Evolutionary conservation across 192 early-diverging fungal genomes (phyloP).

Genomic region (Linnemannia zychae): DNA sequence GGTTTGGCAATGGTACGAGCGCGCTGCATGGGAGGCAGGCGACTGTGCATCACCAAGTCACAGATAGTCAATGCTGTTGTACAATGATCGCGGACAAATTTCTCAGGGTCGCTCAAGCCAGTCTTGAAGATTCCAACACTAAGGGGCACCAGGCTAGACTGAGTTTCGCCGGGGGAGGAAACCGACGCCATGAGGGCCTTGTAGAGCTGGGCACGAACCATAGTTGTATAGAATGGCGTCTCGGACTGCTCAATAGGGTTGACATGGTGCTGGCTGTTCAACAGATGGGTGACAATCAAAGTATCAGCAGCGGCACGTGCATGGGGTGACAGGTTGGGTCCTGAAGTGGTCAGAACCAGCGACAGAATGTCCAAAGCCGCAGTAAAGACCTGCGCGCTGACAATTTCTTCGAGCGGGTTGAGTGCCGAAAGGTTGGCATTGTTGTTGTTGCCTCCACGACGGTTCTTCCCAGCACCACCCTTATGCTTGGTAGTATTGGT

Average conservation of each 20-base stretch:
- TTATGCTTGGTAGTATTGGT: constrained; percentile 47
- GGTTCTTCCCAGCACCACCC: constrained; percentile 51
- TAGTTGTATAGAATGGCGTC: constrained; percentile 32
- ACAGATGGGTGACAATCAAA: constrained; percentile 40
- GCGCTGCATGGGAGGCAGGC: constrained; percentile 65
- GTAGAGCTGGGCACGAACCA: constrained; percentile 42
- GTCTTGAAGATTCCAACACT: constrained; percentile 50
- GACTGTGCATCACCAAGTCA: constrained; percentile 67
- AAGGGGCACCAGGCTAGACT: constrained; percentile 46
- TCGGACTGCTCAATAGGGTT: constrained; percentile 50
- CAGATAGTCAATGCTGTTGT: constrained; percentile 61
- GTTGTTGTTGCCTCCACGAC: constrained; percentile 30
- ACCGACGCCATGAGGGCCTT: constrained; percentile 36
- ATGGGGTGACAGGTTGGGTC: constrained; percentile 42
- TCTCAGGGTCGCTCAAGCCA: constrained; percentile 55
- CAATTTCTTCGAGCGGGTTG: constrained; percentile 40
- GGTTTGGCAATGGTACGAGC: constrained; percentile 28
- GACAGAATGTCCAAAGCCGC: constrained; percentile 39
- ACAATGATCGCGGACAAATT: constrained; percentile 46
- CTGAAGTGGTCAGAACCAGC: constrained; percentile 32
- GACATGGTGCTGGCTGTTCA: constrained; percentile 51
- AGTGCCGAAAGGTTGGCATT: constrained; percentile 6
- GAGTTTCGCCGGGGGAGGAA: constrained; percentile 49
- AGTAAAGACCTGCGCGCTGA: constrained; percentile 34
- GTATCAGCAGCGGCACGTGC: constrained; percentile 49